These are phyloP conservation scores for Durotheca rogersii DNA, from an alignment of 495 filamentous ascomycete species.

Conservation along the genomic window DNA sequence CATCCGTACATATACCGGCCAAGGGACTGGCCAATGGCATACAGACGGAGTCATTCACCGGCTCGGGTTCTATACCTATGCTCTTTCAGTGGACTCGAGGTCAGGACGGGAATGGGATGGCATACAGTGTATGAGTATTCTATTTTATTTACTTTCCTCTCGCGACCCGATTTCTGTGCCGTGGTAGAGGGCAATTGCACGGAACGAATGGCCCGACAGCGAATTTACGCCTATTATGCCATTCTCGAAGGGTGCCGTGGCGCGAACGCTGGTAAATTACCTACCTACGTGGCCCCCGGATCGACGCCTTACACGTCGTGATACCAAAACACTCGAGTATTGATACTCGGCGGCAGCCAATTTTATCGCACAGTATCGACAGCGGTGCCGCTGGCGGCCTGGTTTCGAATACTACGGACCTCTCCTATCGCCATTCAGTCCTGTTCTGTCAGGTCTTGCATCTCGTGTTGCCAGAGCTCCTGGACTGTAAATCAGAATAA, in stretches of 20 bases:
- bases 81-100: neutral
- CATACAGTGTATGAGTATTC: too few relatives aligned
- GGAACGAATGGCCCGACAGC: too few relatives aligned
- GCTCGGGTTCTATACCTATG: slow-evolving; percentile 5
- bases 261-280: neutral
- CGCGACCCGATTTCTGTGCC: neutral
- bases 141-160: too few relatives aligned
- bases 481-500: too few relatives aligned
- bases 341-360: too few relatives aligned
- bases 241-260: too few relatives aligned
- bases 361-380: slow-evolving; percentile 3
- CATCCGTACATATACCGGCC: neutral
- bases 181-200: too few relatives aligned
- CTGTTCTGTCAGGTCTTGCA: neutral
- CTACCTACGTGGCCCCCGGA: neutral
- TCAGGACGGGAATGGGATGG: neutral
- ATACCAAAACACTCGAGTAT: slow-evolving; percentile 7
- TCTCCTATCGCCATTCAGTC: slow-evolving; percentile 1
- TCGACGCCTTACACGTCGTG: slow-evolving; percentile 13
- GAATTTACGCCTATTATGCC: too few relatives aligned
- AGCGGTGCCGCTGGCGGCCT: too few relatives aligned
- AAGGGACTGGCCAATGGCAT: neutral
- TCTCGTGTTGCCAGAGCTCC: too few relatives aligned
- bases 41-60: neutral
- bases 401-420: slow-evolving; percentile 1